Percentiles rank a stretch among this genome's conserved stretches.
Conservation (phyloP, 2,329 filamentous ascomycete genomes). For the Fusarium equiseti region DNA sequence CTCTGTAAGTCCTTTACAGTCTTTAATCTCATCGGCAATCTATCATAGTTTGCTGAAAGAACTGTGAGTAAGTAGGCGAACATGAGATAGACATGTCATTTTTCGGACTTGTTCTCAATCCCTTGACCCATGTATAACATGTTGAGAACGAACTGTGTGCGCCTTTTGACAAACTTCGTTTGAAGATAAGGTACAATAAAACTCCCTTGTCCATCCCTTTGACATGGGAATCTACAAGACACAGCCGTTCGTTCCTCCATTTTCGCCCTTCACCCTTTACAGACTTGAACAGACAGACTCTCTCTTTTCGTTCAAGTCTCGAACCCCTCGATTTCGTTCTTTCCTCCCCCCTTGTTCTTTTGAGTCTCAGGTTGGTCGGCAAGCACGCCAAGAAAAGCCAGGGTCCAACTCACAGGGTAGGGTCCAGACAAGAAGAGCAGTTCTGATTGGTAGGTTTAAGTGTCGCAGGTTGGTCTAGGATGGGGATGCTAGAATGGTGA, state of each 20-base stretch:
- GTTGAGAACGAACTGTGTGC: conserved; percentile 10
- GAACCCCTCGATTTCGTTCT: conserved; percentile 25
- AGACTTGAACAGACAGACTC: not conserved
- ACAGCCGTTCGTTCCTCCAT: conserved; percentile 23
- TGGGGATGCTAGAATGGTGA: conserved; percentile 32
- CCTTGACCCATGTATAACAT: not conserved
- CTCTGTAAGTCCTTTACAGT: not conserved
- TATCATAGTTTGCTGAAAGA: not conserved
- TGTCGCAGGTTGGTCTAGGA: conserved; percentile 46
- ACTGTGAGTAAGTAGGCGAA: not conserved
- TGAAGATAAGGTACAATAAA: conserved; percentile 3
- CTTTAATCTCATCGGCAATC: conserved; percentile 6
- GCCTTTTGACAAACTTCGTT: conserved; percentile 11
- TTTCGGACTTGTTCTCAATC: conserved; percentile 24
- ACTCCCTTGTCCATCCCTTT: conserved; percentile 21
- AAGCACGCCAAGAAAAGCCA: conserved; percentile 28
- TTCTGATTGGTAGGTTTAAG: conserved; percentile 37
- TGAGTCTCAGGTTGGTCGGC: conserved; percentile 46
- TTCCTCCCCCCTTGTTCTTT: conserved; percentile 26
- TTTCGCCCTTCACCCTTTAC: conserved; percentile 33
- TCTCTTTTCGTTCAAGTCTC: conserved; percentile 12
- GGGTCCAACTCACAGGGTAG: conserved; percentile 23
- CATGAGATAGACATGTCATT: conserved; percentile 1
- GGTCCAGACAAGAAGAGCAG: conserved; percentile 6
- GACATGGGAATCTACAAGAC: conserved; percentile 45